Conservation (phyloP, 805 yeast genomes). For the Lipomyces lipofer region DNA sequence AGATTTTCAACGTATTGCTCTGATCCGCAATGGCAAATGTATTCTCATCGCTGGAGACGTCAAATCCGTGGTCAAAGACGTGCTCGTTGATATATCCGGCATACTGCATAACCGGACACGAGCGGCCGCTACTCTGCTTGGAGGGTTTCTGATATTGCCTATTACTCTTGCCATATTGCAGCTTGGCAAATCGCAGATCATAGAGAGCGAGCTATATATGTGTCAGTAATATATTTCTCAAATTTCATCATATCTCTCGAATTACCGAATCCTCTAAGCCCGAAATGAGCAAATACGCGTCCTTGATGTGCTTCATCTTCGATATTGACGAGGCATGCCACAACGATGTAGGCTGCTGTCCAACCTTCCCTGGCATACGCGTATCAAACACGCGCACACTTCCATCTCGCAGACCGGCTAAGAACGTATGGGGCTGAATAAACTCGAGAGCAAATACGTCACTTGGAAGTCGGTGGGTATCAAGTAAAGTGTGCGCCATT, state of each 20-base stretch:
- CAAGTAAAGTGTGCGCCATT: neutral
- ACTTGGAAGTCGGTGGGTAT: slow-evolving; percentile 16
- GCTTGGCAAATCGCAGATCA: slow-evolving; percentile 21
- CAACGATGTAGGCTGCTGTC: slow-evolving; percentile 10
- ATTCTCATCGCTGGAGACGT: slow-evolving; percentile 19
- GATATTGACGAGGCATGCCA: slow-evolving; percentile 33
- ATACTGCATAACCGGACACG: slow-evolving; percentile 16
- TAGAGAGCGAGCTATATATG: slow-evolving; percentile 18
- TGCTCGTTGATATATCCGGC: slow-evolving; percentile 24
- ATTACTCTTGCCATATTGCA: neutral
- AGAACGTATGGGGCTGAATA: slow-evolving; percentile 14
- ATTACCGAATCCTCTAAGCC: slow-evolving; percentile 34
- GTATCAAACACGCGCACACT: slow-evolving; percentile 21
- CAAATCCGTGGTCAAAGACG: slow-evolving; percentile 26
- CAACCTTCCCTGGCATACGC: slow-evolving; percentile 11
- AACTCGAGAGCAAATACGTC: slow-evolving; percentile 23
- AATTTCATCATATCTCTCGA: no score
- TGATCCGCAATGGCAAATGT: slow-evolving; percentile 26
- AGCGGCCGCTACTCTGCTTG: neutral
- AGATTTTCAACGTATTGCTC: slow-evolving; percentile 16
- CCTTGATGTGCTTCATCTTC: slow-evolving; percentile 25
- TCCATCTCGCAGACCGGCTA: slow-evolving; percentile 31
- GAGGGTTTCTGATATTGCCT: neutral
- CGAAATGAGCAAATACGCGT: slow-evolving; percentile 26
- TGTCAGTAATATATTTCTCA: neutral